Evolutionary conservation across 1,284 basidiomycete species (phyloP).

Genomic region (Trichosporon asahii): DNA sequence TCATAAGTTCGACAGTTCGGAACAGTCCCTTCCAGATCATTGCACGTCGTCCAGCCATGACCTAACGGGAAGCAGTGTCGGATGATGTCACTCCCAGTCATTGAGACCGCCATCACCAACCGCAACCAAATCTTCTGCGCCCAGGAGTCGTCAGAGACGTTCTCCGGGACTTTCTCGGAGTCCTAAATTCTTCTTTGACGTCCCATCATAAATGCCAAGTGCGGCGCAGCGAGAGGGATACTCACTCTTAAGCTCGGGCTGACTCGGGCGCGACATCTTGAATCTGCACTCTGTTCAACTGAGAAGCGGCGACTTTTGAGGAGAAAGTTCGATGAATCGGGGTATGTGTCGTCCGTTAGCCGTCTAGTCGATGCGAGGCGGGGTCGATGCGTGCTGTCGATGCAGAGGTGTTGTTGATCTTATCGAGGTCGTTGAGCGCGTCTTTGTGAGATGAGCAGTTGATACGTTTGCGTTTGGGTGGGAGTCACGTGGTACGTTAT

Average conservation of each 20-base stretch:
- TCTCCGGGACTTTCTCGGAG: background rate
- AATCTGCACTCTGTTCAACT: background rate
- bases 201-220: background rate
- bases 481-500: background rate
- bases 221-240: background rate
- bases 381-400: constrained; percentile 4
- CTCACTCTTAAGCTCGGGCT: constrained; percentile 87
- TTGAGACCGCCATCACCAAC: background rate
- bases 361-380: background rate
- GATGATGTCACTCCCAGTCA: background rate
- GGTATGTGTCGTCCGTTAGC: background rate
- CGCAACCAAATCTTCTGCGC: too few relatives aligned
- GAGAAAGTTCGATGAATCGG: background rate
- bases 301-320: background rate
- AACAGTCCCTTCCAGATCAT: too few relatives aligned
- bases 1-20: too few relatives aligned
- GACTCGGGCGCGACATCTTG: constrained; percentile 81
- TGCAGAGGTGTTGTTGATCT: constrained; percentile 2
- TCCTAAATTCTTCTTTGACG: background rate
- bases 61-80: too few relatives aligned
- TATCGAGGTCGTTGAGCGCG: background rate
- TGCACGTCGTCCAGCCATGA: too few relatives aligned
- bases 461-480: background rate
- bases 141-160: too few relatives aligned
- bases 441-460: background rate